Base-by-base conservation (phyloP, 805 yeast species). In the Starmerella floris region DNA sequence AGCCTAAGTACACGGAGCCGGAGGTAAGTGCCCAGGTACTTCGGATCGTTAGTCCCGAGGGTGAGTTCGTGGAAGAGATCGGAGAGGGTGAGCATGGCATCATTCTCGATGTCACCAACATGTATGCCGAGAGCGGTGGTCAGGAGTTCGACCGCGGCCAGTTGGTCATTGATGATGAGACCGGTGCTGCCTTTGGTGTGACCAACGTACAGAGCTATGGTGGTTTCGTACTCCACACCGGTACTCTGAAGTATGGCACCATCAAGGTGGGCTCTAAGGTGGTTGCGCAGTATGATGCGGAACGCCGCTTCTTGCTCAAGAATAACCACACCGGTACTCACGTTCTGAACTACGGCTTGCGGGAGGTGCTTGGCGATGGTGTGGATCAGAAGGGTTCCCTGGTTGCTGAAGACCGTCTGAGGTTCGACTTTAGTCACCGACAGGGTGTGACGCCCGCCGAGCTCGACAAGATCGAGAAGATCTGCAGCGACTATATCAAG, bases 61-160 rank as follows among this genome's bases (percentile, higher is more conserved):
- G 67, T 27, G 49, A 46, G 35, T 83, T 85, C 53, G 76, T 74
- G 39, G 68, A 64, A 28, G 58, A 44, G 19, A 66, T 65, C 47
- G 21, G 35, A 13, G 33, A 17, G 4, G 56, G 67, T 31, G 84
- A 82, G 60, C 65, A 71, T 52, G 99, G 99, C 61, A 64, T 91
- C 41, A 61, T 91, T 39, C 69, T 91, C 46, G 93, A 91, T 61
- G 80, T 76, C 62, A 83, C 97, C 22, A 91, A 93, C 62, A 84
- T 91, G 65, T 91, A 91, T 59, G 97, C 98, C 39, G 99, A 91
- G 68, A 93, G 83, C 65, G 99, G 99, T 76, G 99, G 99, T 59
- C 99, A 91, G 70, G 96, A 85, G 64, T 80, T 72, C 58, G 99
- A 91, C 62, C 81, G 93, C 34, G 99, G 99, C 65, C 80, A 75